These are phyloP conservation scores for Triangularia verruculosa DNA, from an alignment of 2,329 filamentous ascomycete species.

Conservation along the genomic window DNA sequence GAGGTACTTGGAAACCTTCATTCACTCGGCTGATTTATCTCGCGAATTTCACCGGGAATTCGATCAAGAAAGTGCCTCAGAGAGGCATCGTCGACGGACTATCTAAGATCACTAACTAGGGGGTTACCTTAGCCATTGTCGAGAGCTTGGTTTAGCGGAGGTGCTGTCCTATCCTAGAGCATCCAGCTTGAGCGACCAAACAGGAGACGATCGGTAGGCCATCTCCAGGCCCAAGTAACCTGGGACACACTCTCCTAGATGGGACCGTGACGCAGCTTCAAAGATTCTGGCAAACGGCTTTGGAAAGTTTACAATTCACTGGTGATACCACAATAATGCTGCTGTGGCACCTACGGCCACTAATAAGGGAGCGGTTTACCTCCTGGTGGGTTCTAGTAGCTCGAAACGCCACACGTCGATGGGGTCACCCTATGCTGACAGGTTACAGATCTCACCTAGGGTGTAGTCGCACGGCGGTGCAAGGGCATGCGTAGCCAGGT, in stretches of 20 bases:
- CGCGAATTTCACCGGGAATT: not conserved
- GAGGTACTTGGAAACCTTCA: not conserved
- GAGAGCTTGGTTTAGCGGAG: not conserved
- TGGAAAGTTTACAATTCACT: not conserved
- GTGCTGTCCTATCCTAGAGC: not conserved
- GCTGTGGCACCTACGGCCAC: not conserved
- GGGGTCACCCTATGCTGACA: not conserved
- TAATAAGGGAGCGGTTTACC: not conserved
- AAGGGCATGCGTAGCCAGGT: constrained; percentile 3
- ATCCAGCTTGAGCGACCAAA: not conserved
- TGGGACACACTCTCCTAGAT: not conserved
- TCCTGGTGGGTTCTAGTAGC: not conserved
- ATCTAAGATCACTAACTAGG: not conserved
- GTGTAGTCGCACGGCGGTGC: not conserved
- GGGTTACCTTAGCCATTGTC: not conserved
- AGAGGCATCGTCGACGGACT: not conserved
- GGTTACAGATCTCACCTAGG: not conserved
- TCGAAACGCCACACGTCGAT: not conserved
- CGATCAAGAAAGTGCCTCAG: not conserved
- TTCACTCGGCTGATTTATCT: not conserved
- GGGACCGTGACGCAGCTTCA: not conserved
- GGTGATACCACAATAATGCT: not conserved
- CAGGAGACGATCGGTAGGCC: not conserved
- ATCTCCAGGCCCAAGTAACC: not conserved
- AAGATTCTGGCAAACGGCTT: not conserved